phyloP scores from a whole-genome alignment of 1,284 basidiomycete genomes.

The Chondrostereum purpureum region DNA sequence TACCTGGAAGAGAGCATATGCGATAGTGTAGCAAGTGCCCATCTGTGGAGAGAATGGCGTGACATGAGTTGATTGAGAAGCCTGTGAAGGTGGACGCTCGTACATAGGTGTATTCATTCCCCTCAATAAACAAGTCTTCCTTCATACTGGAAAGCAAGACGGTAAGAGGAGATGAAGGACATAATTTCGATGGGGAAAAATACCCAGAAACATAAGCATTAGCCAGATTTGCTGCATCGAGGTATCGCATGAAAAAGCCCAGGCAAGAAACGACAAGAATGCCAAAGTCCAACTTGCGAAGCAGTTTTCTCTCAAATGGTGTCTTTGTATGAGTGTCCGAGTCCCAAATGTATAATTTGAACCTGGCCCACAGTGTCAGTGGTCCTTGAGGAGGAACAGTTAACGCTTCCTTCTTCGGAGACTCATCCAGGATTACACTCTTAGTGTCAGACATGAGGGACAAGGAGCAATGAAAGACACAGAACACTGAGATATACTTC shows the following conservation, averaged over 20 bases:
- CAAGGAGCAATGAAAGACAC: no score
- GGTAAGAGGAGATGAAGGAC: background rate
- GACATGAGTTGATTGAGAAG: no score
- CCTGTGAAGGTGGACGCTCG: background rate
- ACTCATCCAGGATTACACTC: slow-evolving; percentile 1
- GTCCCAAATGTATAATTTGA: slow-evolving; percentile 14
- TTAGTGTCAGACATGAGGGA: background rate
- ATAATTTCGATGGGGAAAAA: background rate
- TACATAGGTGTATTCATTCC: slow-evolving; percentile 15
- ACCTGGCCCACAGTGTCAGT: slow-evolving; percentile 5
- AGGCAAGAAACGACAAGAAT: slow-evolving; percentile 15
- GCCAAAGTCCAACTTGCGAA: slow-evolving; percentile 15
- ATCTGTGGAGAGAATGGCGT: slow-evolving; percentile 4
- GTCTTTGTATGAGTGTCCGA: slow-evolving; percentile 15
- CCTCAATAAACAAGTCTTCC: slow-evolving; percentile 14
- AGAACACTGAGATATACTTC: background rate
- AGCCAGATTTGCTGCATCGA: slow-evolving; percentile 12
- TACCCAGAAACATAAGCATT: slow-evolving; percentile 15
- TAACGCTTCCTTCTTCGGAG: background rate
- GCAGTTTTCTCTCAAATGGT: slow-evolving; percentile 12
- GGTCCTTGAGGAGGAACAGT: background rate
- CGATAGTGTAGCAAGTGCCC: slow-evolving; percentile 13
- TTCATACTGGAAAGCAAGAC: slow-evolving; percentile 11
- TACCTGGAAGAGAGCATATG: slow-evolving; percentile 12
- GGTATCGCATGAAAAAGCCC: slow-evolving; percentile 14